A percentile compares a stretch with the other conserved stretches of the same genome.
phyloP scores from a whole-genome alignment of 805 yeast species.

The Deakozyma indianensis region DNA sequence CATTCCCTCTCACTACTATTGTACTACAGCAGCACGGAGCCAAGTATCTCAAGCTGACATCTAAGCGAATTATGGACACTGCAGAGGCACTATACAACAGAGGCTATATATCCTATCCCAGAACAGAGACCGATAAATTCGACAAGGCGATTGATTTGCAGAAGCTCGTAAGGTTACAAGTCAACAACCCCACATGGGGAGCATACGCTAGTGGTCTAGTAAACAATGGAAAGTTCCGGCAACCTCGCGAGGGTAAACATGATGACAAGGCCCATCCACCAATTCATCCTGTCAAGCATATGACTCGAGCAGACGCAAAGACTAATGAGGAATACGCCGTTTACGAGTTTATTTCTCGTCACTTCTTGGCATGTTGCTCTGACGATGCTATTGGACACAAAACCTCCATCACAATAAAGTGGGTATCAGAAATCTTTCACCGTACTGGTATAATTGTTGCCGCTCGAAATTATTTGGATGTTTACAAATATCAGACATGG shows the following conservation, averaged over 20 bases:
- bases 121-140: constrained; percentile 90
- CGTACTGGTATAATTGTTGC: constrained; percentile 63
- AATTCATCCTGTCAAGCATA: constrained; percentile 61
- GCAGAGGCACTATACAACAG: constrained; percentile 80
- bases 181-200: constrained; percentile 51
- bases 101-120: constrained; percentile 87
- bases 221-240: constrained; percentile 31
- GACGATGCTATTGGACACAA: constrained; percentile 72
- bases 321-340: constrained; percentile 46
- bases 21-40: constrained; percentile 83
- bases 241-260: constrained; percentile 68
- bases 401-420: constrained; percentile 46
- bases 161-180: constrained; percentile 47
- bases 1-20: constrained; percentile 88
- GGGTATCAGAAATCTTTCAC: constrained; percentile 66
- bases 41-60: constrained; percentile 54
- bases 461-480: constrained; percentile 64
- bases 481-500: constrained; percentile 75
- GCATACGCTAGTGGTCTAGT: constrained; percentile 39
- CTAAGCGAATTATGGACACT: constrained; percentile 55
- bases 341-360: constrained; percentile 73
- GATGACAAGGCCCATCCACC: constrained; percentile 98
- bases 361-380: constrained; percentile 86
- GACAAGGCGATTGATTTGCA: constrained; percentile 64
- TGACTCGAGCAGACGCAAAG: constrained; percentile 7